These are phyloP conservation scores for Nemania abortiva DNA, from an alignment of 2,329 filamentous ascomycete genomes.

Conservation along the genomic window DNA sequence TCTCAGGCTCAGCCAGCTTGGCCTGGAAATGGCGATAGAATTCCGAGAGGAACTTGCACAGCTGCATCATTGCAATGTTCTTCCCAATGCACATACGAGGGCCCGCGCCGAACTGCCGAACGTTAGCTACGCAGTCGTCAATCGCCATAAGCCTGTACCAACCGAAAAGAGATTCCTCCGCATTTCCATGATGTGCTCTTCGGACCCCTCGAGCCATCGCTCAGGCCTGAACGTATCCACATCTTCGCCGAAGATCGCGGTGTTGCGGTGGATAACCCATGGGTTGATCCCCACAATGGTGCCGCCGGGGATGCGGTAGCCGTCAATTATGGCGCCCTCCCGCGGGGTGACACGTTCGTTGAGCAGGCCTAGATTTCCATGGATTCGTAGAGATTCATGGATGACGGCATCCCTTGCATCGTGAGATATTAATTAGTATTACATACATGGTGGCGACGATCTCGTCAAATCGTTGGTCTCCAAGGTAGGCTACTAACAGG, in stretches of 20 bases:
- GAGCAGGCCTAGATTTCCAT: constrained; percentile 4
- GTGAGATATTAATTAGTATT: background rate
- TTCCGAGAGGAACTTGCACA: constrained; percentile 16
- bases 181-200: background rate
- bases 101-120: constrained; percentile 21
- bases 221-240: constrained; percentile 13
- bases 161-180: background rate
- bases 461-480: background rate
- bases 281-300: constrained; percentile 22
- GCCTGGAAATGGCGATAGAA: constrained; percentile 15
- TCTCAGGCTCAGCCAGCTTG: constrained; percentile 1
- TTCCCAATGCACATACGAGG: constrained; percentile 24
- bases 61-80: constrained; percentile 17
- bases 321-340: constrained; percentile 3
- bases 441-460: too few relatives aligned
- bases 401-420: constrained; percentile 24
- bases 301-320: constrained; percentile 11
- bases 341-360: constrained; percentile 2
- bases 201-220: constrained; percentile 9
- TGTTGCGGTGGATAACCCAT: constrained; percentile 21
- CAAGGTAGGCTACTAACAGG: constrained; percentile 1
- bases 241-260: constrained; percentile 11
- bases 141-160: background rate
- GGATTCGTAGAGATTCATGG: constrained; percentile 10
- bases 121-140: background rate